Evolutionary conservation across 192 early-diverging fungal genomes (phyloP), one percentile per base, ranked within the genome.

Genomic region (Pilaira anomala): DNA sequence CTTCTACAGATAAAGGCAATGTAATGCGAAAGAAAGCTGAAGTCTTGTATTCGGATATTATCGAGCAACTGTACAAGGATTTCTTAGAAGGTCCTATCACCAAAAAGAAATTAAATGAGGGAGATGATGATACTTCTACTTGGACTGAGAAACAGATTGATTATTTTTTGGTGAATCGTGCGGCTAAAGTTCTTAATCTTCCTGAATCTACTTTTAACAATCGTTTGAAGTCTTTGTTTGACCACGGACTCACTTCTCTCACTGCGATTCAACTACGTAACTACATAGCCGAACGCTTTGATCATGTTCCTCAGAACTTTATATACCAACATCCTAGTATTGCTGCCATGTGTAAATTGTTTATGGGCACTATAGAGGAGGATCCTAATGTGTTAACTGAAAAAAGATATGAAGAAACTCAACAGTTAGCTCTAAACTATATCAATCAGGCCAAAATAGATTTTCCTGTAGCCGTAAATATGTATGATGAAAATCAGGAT

Each of bases 41-140:
- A 26, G 66, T 83, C 33, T 39, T 53, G 13, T 82, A 85, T 63
- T 71, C 67, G 6, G 30, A 69, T 21, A 48, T 78, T n/a, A 76
- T 92, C 42, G 76, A 76, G 4, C 48, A 48, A 11, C 73, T 88
- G 75, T 90, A 87, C 60, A 63, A 73, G 22, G 66, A 73, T 48
- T 79, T 77, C 28, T 56, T 74, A 36, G 26, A 42, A 9, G 24
- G 41, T 12, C 16, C 39, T 13, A n/a, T n/a, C n/a, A n/a, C 19
- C 39, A 14, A 18, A 14, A 9, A 29, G 33, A 7, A n/a, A 16
- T 7, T 7, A 1, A n/a, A n/a, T 18, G 18, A 33, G 21, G 22
- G 30, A 9, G 28, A 39, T 39, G n/a, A 26, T 1, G 29, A 21
- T 18, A 25, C 25, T 29, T 30, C 40, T 24, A 22, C 3, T 48